A percentile compares a stretch with the other conserved stretches of the same genome.
Evolutionary conservation across 805 yeast species (phyloP).

Genomic region (Yarrowia hollandica): DNA sequence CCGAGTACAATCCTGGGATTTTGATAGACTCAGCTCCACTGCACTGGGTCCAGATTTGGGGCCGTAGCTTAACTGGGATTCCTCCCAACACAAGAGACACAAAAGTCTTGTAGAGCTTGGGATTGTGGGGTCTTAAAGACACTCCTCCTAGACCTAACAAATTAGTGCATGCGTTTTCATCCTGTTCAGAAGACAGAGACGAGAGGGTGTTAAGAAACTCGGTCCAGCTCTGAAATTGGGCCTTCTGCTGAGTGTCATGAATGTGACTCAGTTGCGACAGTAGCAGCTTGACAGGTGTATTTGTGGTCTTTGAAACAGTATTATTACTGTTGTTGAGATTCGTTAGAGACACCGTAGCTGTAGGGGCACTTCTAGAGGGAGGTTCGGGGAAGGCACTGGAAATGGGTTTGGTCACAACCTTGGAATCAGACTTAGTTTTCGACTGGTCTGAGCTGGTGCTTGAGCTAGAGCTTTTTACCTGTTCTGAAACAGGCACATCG

Average conservation of each 20-base stretch:
- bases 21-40: slow-evolving; percentile 49
- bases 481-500: not conserved
- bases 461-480: not conserved
- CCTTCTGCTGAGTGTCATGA: slow-evolving; percentile 48
- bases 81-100: slow-evolving; percentile 48
- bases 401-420: not conserved
- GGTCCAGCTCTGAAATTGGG: slow-evolving; percentile 50
- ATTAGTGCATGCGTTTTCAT: slow-evolving; percentile 36
- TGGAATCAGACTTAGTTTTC: not conserved
- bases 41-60: slow-evolving; percentile 55
- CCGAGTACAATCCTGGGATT: slow-evolving; percentile 51
- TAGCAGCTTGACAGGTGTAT: slow-evolving; percentile 36
- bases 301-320: not conserved
- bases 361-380: slow-evolving; percentile 1
- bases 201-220: slow-evolving; percentile 44
- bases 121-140: not conserved
- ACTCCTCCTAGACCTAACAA: slow-evolving; percentile 46
- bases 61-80: slow-evolving; percentile 51
- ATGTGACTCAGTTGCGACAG: slow-evolving; percentile 46
- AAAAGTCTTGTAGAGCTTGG: slow-evolving; percentile 11
- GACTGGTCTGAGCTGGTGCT: not conserved
- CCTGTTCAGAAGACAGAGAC: slow-evolving; percentile 6
- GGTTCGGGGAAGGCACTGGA: slow-evolving; percentile 5
- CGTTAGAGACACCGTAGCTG: slow-evolving; percentile 7
- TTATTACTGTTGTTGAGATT: not conserved